These are phyloP conservation scores for Lodderomyces metapsilosis DNA, from an alignment of 1,139 yeast species.

Conservation along the genomic window DNA sequence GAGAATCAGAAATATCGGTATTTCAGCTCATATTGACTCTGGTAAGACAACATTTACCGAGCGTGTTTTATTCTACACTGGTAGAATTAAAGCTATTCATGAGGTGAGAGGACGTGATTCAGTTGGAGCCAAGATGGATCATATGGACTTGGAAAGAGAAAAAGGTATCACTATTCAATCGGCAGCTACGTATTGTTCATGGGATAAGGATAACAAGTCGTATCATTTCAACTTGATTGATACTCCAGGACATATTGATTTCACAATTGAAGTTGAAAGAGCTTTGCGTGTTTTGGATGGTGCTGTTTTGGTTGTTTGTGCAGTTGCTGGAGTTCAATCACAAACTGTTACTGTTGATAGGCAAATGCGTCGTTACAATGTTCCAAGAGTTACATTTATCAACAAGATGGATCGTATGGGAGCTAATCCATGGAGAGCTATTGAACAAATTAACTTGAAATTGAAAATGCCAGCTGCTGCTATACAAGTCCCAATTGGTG, in stretches of 20 bases:
- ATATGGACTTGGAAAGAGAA: constrained; percentile 90
- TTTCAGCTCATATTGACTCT: constrained; percentile 89
- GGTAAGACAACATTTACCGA: constrained; percentile 91
- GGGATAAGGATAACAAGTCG: constrained; percentile 71
- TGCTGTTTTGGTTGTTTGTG: constrained; percentile 97
- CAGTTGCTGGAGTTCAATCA: constrained; percentile 96
- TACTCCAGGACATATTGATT: constrained; percentile 98
- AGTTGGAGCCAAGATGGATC: constrained; percentile 97
- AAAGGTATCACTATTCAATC: constrained; percentile 97
- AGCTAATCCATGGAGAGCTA: constrained; percentile 92
- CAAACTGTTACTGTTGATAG: constrained; percentile 98
- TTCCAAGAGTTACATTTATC: constrained; percentile 92
- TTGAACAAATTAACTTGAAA: constrained; percentile 84
- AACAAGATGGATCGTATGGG: constrained; percentile 99
- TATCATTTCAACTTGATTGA: constrained; percentile 93
- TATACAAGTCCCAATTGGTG: constrained; percentile 94
- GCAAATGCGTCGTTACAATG: constrained; percentile 97
- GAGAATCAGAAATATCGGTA: constrained; percentile 88
- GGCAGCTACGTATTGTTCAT: constrained; percentile 97
- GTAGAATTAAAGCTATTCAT: constrained; percentile 95
- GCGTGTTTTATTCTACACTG: constrained; percentile 93
- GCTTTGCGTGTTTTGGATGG: constrained; percentile 96
- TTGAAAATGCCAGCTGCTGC: constrained; percentile 96
- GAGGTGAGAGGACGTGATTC: constrained; percentile 98
- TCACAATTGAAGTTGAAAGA: constrained; percentile 97